Base-by-base conservation (phyloP, 2,329 filamentous ascomycete species). In the Ophiostoma piceae region DNA sequence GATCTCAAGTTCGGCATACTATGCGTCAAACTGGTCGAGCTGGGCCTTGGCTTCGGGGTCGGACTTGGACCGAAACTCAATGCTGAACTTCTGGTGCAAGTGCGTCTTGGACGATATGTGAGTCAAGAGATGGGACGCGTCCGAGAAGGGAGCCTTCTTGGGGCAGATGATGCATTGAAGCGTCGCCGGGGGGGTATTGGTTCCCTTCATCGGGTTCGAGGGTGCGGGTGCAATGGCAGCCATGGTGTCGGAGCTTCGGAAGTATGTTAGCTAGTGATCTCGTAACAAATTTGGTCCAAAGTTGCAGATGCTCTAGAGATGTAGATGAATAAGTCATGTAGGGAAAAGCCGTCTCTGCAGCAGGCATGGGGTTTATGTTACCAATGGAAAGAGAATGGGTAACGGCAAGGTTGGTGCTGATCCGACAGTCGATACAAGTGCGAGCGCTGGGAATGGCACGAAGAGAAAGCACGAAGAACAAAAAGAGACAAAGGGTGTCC, bases 101-200 rank as follows among this genome's bases (percentile, higher is more conserved):
- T 98, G 94, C n/a, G 91, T 90, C 78, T 97, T 97, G 73, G 94
- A 97, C 71, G 91, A 88, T 72, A 97, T 87, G 77, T 98, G 94
- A 14, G 94, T 98, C 76, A 98, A 86, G 51, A 97, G 83, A 79
- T 97, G 94, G 43, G 94, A 97, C 64, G 93, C 84, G 79, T 98
- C 94, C 70, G 92, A 96, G 80, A 97, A 97, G 39, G 81, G 86
- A 54, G 92, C 92, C 72, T 85, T 85, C 74, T 90, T 92, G 47
- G 91, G 90, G 78, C 94, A 98, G 74, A 97, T 89, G 76, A 84
- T 88, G 86, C 94, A 98, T 74, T 87, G 81, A 67, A 97, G 87
- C 70, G 90, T 88, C 71, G 93, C 72, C 3, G 62, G 19, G 29
- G 32, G 60, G n/a, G n/a, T 39, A 12, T 22, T 9, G 19, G 2